Evolutionary conservation across 1,284 basidiomycete genomes (phyloP), one percentile per base, ranked within the genome.

Genomic region (Moesziomyces sp.): DNA sequence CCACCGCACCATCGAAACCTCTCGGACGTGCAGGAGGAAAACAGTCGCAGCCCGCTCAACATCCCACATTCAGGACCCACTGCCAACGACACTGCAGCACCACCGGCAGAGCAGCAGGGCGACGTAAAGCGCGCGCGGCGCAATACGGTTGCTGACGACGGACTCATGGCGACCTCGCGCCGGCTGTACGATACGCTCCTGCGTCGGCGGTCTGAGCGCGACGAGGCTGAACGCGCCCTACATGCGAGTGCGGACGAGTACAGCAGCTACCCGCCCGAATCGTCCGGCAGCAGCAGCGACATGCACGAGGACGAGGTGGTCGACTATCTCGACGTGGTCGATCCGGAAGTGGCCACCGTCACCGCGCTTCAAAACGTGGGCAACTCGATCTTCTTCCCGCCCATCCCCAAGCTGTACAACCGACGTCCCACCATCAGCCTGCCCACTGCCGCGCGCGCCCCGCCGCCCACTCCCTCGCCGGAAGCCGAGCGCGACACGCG

Each of bases 281-380:
- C 56, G 1, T 65, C 60, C 0, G 28, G 42, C 35, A 66, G 35
- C 14, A 45, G 42, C 35, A 66, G 60, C 21, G 63, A 69, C 18
- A 56, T 78, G 70, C 78, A 79, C 55, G 69, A 75, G 49, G 74
- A 77, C 42, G 63, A 74, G 23, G 74, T 79, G 54, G 74, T 78
- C 42, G 78, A 78, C 47, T 79, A 79, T 43, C 74, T 93, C 74
- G 91, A 92, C 82, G 91, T 90, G 46, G 91, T 93, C 65, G 91
- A 93, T 79, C 88, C 90, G 13, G 89, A 91, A 78, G 88, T 93
- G 38, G 88, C 89, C 24, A 89, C 90, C 1, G 88, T 92, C 10
- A 89, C 90, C 6, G 89, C 87, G 35, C 86, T 93, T 30, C 89
- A 90, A 28, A 92, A 93, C 77, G 89, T 91, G n/a, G 90, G 90